Base-by-base conservation (phyloP, 2,329 filamentous ascomycete genomes). In the Clonostachys solani region DNA sequence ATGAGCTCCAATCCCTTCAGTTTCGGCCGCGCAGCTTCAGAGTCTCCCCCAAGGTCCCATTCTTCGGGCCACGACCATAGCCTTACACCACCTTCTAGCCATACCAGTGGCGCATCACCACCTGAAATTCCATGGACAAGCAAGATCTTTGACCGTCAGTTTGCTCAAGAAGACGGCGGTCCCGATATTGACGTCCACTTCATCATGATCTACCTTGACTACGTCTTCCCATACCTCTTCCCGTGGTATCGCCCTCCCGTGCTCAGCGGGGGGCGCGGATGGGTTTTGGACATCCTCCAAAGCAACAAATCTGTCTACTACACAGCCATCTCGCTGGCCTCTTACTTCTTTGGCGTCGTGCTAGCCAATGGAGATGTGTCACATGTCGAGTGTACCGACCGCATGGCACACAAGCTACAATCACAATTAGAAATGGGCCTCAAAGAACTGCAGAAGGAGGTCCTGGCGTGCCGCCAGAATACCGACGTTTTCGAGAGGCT, bases 141-240 rank as follows among this genome's bases (percentile, higher is more conserved):
- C 41, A 34, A 33, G 23, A 17, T 46, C 43, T 7, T 49, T 37
- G 19, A 52, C 49, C 43, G 15, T 13, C 33, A 45, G 29, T 33
- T 36, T 38, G 10, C 33, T 33, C 35, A 48, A 62, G 51, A 45
- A 18, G 49, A 57, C 43, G 44, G 46, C 12, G 57, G 54, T 3
- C 52, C 54, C 8, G 61, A 60, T 33, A 57, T 59, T n/a, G 62
- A 66, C 45, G 55, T 69, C 1, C 65, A 69, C 55, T 70, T 75
- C 40, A 62, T 78, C 48, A 80, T 81, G 73, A 71, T 80, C 48
- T 85, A 83, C 56, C 67, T 84, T 42, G 81, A 86, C 58, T 75
- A 80, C 51, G 69, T 84, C 17, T 75, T 84, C 50, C 81, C 82
- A 2, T 79, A 83, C 52, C 63, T 84, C 2, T 84, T 81, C 56